Evolutionary conservation across 148 eudicot genomes (phyloP).

Genomic region (Silene uniflora): DNA sequence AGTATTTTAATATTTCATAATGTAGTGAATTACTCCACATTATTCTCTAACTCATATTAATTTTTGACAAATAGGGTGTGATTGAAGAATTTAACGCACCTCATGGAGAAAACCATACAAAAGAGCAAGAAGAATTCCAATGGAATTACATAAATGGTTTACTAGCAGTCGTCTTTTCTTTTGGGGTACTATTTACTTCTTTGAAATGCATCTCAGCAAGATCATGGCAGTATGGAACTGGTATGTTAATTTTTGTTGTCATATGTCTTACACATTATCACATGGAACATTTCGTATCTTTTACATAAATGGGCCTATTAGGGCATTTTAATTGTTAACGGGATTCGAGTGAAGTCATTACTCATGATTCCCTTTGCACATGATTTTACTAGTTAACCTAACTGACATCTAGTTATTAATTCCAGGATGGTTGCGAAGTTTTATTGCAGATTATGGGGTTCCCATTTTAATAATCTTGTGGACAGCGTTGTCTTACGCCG

Average conservation of each 20-base stretch:
- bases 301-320: not conserved
- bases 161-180: conserved; percentile 54
- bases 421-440: conserved; percentile 64
- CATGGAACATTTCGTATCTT: not conserved
- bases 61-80: conserved; percentile 49
- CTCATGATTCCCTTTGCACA: not conserved
- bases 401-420: not conserved
- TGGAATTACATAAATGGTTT: conserved; percentile 74
- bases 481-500: conserved; percentile 61
- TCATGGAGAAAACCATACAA: conserved; percentile 29
- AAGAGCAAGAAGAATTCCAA: conserved; percentile 38
- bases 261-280: not conserved
- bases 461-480: conserved; percentile 70
- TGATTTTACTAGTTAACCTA: not conserved
- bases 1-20: not conserved
- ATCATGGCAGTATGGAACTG: conserved; percentile 75
- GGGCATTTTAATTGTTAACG: no score
- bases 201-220: conserved; percentile 62
- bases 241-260: conserved; percentile 23
- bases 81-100: conserved; percentile 57
- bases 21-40: not conserved
- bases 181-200: conserved; percentile 67
- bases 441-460: conserved; percentile 88
- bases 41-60: not conserved
- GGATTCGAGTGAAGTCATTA: not conserved